Percentiles rank a stretch among this genome's conserved stretches.
Conservation (phyloP, 2,329 filamentous ascomycete species). For the Xylaria sp. region DNA sequence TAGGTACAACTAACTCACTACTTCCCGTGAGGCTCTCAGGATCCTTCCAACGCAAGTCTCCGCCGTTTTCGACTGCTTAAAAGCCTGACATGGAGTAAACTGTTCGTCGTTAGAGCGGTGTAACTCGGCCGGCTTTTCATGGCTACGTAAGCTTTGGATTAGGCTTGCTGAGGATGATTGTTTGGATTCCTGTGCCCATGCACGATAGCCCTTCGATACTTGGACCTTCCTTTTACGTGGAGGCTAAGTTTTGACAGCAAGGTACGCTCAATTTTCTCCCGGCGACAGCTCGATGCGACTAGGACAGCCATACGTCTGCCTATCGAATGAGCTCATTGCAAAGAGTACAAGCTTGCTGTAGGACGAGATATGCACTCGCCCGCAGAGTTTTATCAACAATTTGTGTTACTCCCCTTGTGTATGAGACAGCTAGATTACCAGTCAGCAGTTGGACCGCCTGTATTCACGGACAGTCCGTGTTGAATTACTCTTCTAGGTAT, state of each 20-base stretch:
- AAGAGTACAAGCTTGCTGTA: neutral
- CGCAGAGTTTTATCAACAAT: neutral
- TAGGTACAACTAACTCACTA: neutral
- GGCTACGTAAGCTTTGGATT: neutral
- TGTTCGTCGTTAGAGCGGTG: conserved; percentile 16
- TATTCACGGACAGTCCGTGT: conserved; percentile 14
- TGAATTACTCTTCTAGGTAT: conserved; percentile 21
- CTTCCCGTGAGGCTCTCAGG: conserved; percentile 16
- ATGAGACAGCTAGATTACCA: too few species aligned
- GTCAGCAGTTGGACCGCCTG: neutral
- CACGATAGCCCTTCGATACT: neutral
- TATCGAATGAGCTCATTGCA: neutral
- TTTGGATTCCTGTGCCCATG: neutral
- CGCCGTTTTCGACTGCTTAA: conserved; percentile 24
- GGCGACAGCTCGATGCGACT: neutral
- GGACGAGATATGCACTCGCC: conserved; percentile 3
- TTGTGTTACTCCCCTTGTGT: neutral
- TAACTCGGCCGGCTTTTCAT: conserved; percentile 2
- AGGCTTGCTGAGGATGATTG: neutral
- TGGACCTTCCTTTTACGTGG: conserved; percentile 27
- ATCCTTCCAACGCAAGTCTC: conserved; percentile 13
- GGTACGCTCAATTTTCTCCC: neutral
- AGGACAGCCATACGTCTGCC: neutral
- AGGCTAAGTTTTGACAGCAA: conserved; percentile 13
- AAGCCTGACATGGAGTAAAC: neutral